These are phyloP conservation scores for Zygotorulaspora sp. DNA, from an alignment of 805 yeast species.

Conservation along the genomic window DNA sequence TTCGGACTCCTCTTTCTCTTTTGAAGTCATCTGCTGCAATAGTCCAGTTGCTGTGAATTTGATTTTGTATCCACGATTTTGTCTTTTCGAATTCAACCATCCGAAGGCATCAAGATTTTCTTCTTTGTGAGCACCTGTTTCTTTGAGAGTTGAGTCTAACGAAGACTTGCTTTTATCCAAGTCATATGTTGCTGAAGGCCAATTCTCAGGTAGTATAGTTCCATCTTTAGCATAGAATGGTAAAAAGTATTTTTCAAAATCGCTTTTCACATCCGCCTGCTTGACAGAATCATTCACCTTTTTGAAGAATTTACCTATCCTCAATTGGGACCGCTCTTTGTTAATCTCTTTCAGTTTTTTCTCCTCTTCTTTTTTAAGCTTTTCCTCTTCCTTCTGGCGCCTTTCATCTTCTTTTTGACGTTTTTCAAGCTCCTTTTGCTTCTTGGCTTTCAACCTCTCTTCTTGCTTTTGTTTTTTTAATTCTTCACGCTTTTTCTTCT, in stretches of 20 bases:
- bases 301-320: conserved; percentile 37
- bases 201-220: conserved; percentile 21
- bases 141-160: conserved; percentile 27
- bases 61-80: conserved; percentile 24
- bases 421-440: conserved; percentile 20
- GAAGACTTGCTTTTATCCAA: conserved; percentile 12
- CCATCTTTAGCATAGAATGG: conserved; percentile 40
- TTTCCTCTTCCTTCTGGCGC: conserved; percentile 21
- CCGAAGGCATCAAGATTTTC: conserved; percentile 10
- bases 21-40: conserved; percentile 36
- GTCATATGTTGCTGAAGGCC: conserved; percentile 5
- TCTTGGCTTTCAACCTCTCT: conserved; percentile 22
- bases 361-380: conserved; percentile 23
- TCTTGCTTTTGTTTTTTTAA: conserved; percentile 23
- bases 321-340: conserved; percentile 37
- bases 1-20: conserved; percentile 38
- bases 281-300: conserved; percentile 29
- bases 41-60: conserved; percentile 34
- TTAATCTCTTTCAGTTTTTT: conserved; percentile 31
- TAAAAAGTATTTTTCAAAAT: conserved; percentile 34
- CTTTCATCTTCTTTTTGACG: conserved; percentile 26
- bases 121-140: conserved; percentile 1
- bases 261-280: conserved; percentile 24
- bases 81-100: conserved; percentile 23
- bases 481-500: conserved; percentile 24